Evolutionary conservation across 768 basidiomycete genomes (phyloP), one percentile per base, ranked within the genome.

Genomic region (Collybia mongolica): DNA sequence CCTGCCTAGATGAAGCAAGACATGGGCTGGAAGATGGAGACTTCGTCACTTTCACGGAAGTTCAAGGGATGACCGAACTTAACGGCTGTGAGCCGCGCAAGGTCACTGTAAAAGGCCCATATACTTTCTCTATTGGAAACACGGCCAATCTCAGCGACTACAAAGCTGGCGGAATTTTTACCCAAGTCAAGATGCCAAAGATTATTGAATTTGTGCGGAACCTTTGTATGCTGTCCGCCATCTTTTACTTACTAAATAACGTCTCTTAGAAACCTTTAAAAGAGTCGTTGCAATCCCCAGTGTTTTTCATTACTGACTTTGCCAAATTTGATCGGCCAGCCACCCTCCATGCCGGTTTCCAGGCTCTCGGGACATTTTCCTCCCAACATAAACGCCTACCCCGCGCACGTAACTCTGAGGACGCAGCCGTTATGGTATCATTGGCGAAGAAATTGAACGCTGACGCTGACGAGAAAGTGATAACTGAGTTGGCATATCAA

Each of bases 21-120:
- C 97, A 98, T 66, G 97, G 97, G 17, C 80, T 99, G n/a, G 94
- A 98, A 66, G 97, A 98, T 65, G 97, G 97, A 14, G 93, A 98
- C 64, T 98, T 86, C 60, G 95, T 98, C 19, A 95, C 97, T 4
- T 98, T 99, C 73, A 80, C 83, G 15, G 97, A 99, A 71, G 84
- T 99, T 20, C 88, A 95, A 68, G 97, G 97, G 29, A 96, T 97
- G 93, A 76, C 80, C 20, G 90, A 91, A 61, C 70, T 98, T 26
- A 98, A 98, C 59, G 88, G 76, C 3, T 92, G 91, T 62, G 90
- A 95, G 63, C 93, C 97, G 15, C 79, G 93, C 46, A 98, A 95
- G 68, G 72, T 99, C 32, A 75, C 88, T 14, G 93, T 96, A 54
- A 98, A 96, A 63, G 97, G 96, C 2, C 97, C 97, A 0, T 99